Conservation (phyloP, 768 basidiomycete genomes). For the Serendipita sp. region DNA sequence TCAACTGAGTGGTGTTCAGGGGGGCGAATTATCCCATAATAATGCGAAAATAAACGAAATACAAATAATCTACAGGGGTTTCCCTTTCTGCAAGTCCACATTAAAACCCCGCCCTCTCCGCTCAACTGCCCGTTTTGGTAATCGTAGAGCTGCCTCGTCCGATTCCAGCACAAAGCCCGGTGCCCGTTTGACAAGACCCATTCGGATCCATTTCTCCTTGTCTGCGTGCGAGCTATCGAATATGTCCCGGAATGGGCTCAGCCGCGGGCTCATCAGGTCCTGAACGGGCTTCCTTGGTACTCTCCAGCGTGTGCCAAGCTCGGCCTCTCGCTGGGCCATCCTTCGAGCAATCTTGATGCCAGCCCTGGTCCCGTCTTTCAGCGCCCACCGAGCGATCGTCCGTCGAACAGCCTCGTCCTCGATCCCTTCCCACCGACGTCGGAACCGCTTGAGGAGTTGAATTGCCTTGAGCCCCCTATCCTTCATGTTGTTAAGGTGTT, state of each 20-base stretch:
- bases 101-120: not conserved
- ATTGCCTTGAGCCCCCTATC: not conserved
- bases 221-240: not conserved
- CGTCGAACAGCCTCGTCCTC: conserved; percentile 1
- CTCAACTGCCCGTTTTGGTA: not conserved
- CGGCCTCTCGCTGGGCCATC: not conserved
- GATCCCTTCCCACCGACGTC: not conserved
- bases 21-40: not conserved
- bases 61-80: not conserved
- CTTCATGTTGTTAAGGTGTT: not conserved
- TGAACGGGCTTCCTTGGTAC: not conserved
- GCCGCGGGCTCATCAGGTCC: not conserved
- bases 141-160: not conserved
- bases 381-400: not conserved
- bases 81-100: not conserved
- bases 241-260: not conserved
- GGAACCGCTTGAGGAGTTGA: not conserved
- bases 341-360: not conserved
- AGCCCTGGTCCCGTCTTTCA: not conserved
- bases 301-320: not conserved
- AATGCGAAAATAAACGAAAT: not conserved
- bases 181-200: not conserved
- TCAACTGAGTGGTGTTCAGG: not conserved
- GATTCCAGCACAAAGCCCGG: not conserved
- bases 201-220: not conserved